Base-by-base conservation (phyloP, 768 basidiomycete genomes). In the Rhodotorula paludigena region DNA sequence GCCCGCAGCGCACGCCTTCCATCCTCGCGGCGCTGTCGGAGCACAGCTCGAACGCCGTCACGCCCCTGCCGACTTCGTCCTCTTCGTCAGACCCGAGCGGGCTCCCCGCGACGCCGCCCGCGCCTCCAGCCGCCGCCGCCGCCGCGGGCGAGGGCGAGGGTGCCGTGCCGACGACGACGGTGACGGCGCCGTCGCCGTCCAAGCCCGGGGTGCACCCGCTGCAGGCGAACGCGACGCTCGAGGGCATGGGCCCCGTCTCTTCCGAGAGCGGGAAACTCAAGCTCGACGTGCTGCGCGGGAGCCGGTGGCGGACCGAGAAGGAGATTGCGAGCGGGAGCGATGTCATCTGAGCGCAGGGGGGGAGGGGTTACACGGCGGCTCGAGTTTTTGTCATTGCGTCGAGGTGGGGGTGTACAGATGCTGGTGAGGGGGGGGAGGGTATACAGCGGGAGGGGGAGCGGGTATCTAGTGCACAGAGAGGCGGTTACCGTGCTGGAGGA, bases 311-410 rank as follows among this genome's bases (percentile, higher is more conserved):
- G 30, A 64, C 68, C 18, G 64, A 64, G 60, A 49, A 39, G 49
- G 68, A 69, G 39, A 30, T 69, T 10, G 68, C 68, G 60, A 69
- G 68, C 55, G 68, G 68, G 53, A 64, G 63, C 49, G 68, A 69
- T n/a, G 59, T 65, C n/a, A 64, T 64, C 48, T 69, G 14, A 23
- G 5, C 32, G 48, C n/a, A 11, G 28, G 38, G 36, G 0, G n/a
- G 35, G 33, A 47, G 51, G 28, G 48, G 54, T 23, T 51, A 41
- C 39, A 49, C 25, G 20, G 48, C 4, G 30, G 30, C n/a, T 49
- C 30, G 38, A 28, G 16, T 55, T n/a, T 36, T 6, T 47, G 16
- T 49, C 32, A 21, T 42, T 14, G 39, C 20, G 39, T 21, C 8
- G 52, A 25, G 35, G 30, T n/a, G 44, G 20, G 42, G n/a, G 21